Base-by-base conservation (phyloP, 2,329 filamentous ascomycete species). In the Apiospora arundinis region DNA sequence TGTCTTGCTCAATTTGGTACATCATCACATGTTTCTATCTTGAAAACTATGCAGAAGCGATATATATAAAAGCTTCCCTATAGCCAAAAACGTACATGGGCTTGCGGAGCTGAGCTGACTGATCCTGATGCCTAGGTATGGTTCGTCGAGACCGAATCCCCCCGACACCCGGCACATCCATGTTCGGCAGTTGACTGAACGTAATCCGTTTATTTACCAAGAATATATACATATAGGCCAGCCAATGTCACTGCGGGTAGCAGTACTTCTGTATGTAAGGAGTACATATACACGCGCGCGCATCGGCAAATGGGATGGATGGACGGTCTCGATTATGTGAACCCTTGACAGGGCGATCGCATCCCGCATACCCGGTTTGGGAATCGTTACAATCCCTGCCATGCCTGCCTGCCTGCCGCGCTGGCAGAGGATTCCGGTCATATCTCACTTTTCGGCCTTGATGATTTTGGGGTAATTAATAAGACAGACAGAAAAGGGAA, bases 281-380 rank as follows among this genome's bases (percentile, higher is more conserved):
- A 32, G 32, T 32, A 32, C 32, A 40, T 28, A 40, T 21, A 37
- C 7, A 37, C 12, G 40, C 42, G 21, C 56, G 11, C 9, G n/a
- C 9, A 14, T 23, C 28, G 9, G 18, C 56, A 63, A 40, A 12
- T 40, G 28, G 16, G 40, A 12, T 40, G 28, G 16, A 32, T 32
- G 32, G 32, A 32, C 32, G 32, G 32, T 32, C 32, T 21, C 52
- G 28, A 7, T n/a, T n/a, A n/a, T 60, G 28, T 60, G 28, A 60
- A n/a, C 56, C 56, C 9, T 63, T 48, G 45, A 63, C 56, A 63
- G 56, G 45, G 32, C 56, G 56, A 63, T 63, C 56, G 21, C 32
- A n/a, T 23, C 32, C 56, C 56, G 56, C 56, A 37, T 23, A 63
- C 56, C 56, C 56, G 56, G 56, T 63, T 63, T 63, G 32, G 45